These are phyloP conservation scores for Candida sp. DNA, from an alignment of 1,139 yeast genomes.

Conservation along the genomic window DNA sequence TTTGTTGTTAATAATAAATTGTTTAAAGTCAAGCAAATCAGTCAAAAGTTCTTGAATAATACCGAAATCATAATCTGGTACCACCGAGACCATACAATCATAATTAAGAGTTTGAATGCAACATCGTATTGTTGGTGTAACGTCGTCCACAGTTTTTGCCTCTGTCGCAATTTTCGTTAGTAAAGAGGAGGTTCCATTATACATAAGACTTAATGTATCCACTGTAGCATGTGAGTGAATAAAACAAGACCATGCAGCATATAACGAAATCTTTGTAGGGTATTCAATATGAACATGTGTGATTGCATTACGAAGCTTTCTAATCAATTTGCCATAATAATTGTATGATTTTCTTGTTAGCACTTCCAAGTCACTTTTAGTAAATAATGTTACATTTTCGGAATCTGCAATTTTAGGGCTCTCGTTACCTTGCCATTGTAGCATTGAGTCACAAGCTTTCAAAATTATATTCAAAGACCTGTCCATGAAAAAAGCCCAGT, in stretches of 20 bases:
- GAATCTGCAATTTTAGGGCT: constrained; percentile 10
- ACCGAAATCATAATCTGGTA: constrained; percentile 35
- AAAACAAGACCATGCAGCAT: constrained; percentile 36
- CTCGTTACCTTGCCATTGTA: constrained; percentile 2
- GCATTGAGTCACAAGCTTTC: constrained; percentile 10
- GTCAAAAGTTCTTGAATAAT: constrained; percentile 23
- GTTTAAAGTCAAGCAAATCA: constrained; percentile 21
- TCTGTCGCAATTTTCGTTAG: constrained; percentile 24
- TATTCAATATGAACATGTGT: constrained; percentile 29
- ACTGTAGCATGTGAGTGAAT: constrained; percentile 32
- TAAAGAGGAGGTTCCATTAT: constrained; percentile 34
- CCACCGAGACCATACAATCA: constrained; percentile 20
- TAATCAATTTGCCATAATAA: constrained; percentile 33
- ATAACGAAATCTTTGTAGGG: constrained; percentile 36
- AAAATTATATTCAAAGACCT: constrained; percentile 33
- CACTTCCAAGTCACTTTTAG: constrained; percentile 23
- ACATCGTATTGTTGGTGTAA: constrained; percentile 24
- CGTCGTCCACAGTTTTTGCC: constrained; percentile 14
- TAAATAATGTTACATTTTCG: constrained; percentile 18
- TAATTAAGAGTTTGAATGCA: constrained; percentile 22
- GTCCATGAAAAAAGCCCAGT: constrained; percentile 36
- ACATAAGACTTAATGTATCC: constrained; percentile 28
- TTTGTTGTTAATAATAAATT: constrained; percentile 14
- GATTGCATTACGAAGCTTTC: constrained; percentile 30
- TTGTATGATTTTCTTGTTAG: constrained; percentile 32